Percentiles rank a stretch among this genome's conserved stretches.
phyloP scores from a whole-genome alignment of 257 asterid genomes.

The Solanum ossicruentum region DNA sequence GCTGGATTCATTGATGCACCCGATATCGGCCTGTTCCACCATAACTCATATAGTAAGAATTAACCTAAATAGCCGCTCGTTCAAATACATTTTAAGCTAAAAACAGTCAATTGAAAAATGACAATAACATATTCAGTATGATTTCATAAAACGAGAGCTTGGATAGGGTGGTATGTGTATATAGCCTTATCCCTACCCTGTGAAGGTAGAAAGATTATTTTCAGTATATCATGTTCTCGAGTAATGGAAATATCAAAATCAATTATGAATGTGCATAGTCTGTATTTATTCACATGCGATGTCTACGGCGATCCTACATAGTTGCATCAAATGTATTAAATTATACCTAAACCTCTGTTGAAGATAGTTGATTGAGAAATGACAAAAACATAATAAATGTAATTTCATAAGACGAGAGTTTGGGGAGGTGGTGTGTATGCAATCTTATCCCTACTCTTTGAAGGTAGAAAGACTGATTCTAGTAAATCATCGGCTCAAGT shows the following conservation, averaged over 20 bases:
- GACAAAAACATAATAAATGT: background rate
- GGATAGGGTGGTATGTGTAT: background rate
- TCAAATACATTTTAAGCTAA: background rate
- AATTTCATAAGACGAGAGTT: background rate
- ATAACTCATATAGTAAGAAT: background rate
- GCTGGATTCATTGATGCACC: slow-evolving; percentile 99
- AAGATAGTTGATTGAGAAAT: background rate
- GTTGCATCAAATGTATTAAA: too few species aligned
- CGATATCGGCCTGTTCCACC: slow-evolving; percentile 48
- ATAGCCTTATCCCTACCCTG: background rate
- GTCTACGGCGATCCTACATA: too few species aligned
- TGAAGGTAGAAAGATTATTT: background rate
- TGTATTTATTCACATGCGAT: too few species aligned
- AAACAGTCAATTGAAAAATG: background rate
- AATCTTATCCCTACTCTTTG: background rate
- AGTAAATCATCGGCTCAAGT: too few species aligned
- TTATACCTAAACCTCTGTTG: background rate
- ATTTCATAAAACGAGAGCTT: background rate
- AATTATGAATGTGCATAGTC: background rate
- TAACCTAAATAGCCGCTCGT: background rate
- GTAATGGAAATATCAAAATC: background rate
- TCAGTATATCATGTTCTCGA: too few species aligned
- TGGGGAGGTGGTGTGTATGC: background rate
- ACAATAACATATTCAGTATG: background rate
- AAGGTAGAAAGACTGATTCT: background rate